Conservation (phyloP, 2,329 filamentous ascomycete species). For the Scorias spongiosa region DNA sequence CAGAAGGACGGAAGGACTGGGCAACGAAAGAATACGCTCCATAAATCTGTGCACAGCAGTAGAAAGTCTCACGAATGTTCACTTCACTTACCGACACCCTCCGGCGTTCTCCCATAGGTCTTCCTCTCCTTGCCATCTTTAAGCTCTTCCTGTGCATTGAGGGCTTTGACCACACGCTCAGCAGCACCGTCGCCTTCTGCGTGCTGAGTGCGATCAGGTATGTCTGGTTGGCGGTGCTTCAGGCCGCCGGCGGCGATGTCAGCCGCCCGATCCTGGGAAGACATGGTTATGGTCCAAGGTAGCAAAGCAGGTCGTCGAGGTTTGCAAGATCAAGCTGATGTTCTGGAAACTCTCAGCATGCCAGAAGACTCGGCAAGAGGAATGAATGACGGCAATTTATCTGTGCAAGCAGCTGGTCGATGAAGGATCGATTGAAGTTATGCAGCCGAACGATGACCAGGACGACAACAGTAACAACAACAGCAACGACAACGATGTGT, state of each 20-base stretch:
- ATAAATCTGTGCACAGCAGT: not conserved
- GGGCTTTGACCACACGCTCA: constrained; percentile 31
- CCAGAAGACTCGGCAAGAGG: not conserved
- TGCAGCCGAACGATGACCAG: no score
- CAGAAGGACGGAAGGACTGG: not conserved
- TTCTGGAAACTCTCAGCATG: not conserved
- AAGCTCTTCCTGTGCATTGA: constrained; percentile 35
- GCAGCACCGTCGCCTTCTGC: constrained; percentile 23
- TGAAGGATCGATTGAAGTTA: no score
- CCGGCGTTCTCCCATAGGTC: constrained; percentile 81
- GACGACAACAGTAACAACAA: no score
- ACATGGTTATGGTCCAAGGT: not conserved
- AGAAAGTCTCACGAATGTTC: not conserved
- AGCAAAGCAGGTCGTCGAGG: not conserved
- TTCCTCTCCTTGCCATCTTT: constrained; percentile 41
- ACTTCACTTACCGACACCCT: constrained; percentile 55
- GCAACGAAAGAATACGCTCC: not conserved
- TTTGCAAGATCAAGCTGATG: not conserved
- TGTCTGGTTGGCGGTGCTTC: constrained; percentile 29
- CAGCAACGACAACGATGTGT: no score
- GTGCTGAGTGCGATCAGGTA: constrained; percentile 17
- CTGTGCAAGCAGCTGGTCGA: not conserved
- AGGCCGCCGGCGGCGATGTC: constrained; percentile 22
- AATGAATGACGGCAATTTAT: not conserved
- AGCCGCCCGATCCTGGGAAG: not conserved